Base-by-base conservation (phyloP, 345 rosid species). In the Microthlaspi erraticum region DNA sequence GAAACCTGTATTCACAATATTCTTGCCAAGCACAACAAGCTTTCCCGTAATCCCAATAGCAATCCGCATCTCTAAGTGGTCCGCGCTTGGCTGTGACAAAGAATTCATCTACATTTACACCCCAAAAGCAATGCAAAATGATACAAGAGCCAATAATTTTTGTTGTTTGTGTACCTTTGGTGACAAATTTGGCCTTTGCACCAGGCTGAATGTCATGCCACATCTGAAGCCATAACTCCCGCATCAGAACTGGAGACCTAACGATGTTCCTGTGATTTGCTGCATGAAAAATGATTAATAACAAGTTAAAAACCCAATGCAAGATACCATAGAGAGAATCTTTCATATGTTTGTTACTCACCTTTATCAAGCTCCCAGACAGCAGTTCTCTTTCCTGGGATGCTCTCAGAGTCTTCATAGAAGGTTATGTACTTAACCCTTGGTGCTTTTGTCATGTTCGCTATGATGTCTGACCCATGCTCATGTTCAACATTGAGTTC, bases 281-380 rank as follows among this genome's bases (percentile, higher is more conserved):
- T 94, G 83, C 88, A 85, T 44, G 48, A 75, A 60, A 66, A 6
- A 8, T 8, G 36, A 36, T 34, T 67, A 36, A 9, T 29, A 13
- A 36, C 17, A 44, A 8, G 42, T 36, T 8, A 52, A 31, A 56
- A 44, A 62, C 20, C 20, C 20, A 50, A 11, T 44, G 33, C 45
- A 38, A 17, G 39, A 11, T 55, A 7, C 37, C 9, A 37, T 5
- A 34, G 48, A 56, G 31, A 36, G 2, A 7, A 51, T 29, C 7
- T 38, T 64, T 38, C 12, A 65, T 58, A 56, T 65, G 66, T 67
- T 58, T 51, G 63, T n/a, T 59, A 64, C 81, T 45, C 74, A 94
- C 99, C 89, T 86, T 91, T 89, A 80, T 94, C 96, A 66, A 94
- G 87, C 86, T 91, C 99, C 96, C 99, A 94, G 49, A 94, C 98